Evolutionary conservation across 495 filamentous ascomycete species (phyloP).

Genomic region (Gamarada debralockiae): DNA sequence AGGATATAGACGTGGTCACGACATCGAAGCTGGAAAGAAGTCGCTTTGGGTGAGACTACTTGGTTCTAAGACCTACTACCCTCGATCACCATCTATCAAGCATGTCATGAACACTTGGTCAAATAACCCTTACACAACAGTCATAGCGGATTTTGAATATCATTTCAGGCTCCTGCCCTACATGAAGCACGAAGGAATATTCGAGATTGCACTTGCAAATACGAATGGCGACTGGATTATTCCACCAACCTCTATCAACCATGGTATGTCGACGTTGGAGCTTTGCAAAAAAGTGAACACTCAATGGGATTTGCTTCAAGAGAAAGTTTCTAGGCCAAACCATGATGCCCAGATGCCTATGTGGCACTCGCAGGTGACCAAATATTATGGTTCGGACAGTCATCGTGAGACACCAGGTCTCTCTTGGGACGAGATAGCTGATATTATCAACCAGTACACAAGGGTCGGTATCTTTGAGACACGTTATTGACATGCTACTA

Average conservation of each 20-base stretch:
- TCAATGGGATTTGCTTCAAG: background rate
- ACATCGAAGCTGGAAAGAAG: too few species aligned
- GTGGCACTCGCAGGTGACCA: background rate
- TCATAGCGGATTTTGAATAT: constrained; percentile 5
- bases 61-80: background rate
- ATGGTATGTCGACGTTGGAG: background rate
- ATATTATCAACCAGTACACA: background rate
- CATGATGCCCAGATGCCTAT: background rate
- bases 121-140: constrained; percentile 3
- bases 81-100: constrained; percentile 3
- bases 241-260: constrained; percentile 6
- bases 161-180: background rate
- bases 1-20: too few species aligned
- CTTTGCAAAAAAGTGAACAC: background rate
- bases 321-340: background rate
- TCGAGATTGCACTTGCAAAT: constrained; percentile 6
- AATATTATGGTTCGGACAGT: background rate
- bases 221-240: constrained; percentile 2
- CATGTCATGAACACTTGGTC: constrained; percentile 3
- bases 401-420: background rate
- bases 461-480: background rate
- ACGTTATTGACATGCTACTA: background rate
- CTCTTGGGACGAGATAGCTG: background rate
- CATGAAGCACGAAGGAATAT: constrained; percentile 2
- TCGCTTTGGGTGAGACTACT: background rate